Percentiles rank a stretch among this genome's conserved stretches.
These are phyloP conservation scores for Opeltia flavorubescens DNA, from an alignment of 495 filamentous ascomycete genomes.

Conservation along the genomic window DNA sequence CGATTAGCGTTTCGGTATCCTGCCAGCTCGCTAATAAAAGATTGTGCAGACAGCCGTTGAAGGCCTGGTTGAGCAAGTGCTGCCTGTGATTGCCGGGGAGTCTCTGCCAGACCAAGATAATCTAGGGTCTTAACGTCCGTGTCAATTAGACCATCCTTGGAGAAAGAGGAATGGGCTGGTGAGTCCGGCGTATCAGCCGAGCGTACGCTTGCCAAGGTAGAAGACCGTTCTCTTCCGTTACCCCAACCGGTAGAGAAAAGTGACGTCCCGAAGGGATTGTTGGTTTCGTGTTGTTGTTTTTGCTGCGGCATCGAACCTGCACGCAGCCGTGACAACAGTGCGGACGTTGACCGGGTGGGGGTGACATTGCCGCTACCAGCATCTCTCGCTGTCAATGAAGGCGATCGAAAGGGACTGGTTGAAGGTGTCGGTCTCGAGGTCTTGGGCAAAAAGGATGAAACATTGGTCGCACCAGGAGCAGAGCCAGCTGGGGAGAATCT, in stretches of 20 bases:
- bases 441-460: conserved; percentile 58
- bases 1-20: conserved; percentile 66
- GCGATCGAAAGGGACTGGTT: conserved; percentile 76
- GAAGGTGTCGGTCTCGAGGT: conserved; percentile 81
- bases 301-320: conserved; percentile 94
- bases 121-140: conserved; percentile 89
- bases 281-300: conserved; percentile 43
- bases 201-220: conserved; percentile 73
- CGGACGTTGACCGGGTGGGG: conserved; percentile 35
- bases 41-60: conserved; percentile 42
- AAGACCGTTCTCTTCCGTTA: conserved; percentile 58
- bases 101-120: conserved; percentile 89
- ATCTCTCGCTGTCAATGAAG: conserved; percentile 59
- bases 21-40: conserved; percentile 66
- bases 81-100: conserved; percentile 66
- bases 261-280: conserved; percentile 74
- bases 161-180: conserved; percentile 79
- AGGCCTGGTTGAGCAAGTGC: conserved; percentile 50
- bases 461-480: conserved; percentile 35
- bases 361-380: conserved; percentile 12
- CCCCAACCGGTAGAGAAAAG: conserved; percentile 82
- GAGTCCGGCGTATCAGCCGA: conserved; percentile 85
- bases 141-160: conserved; percentile 72
- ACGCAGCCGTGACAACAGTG: conserved; percentile 71
- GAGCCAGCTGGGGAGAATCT: conserved; percentile 55